A percentile compares a stretch with the other conserved stretches of the same genome.
Conservation (phyloP, 208 protist species). For the Crithidia sp. region DNA sequence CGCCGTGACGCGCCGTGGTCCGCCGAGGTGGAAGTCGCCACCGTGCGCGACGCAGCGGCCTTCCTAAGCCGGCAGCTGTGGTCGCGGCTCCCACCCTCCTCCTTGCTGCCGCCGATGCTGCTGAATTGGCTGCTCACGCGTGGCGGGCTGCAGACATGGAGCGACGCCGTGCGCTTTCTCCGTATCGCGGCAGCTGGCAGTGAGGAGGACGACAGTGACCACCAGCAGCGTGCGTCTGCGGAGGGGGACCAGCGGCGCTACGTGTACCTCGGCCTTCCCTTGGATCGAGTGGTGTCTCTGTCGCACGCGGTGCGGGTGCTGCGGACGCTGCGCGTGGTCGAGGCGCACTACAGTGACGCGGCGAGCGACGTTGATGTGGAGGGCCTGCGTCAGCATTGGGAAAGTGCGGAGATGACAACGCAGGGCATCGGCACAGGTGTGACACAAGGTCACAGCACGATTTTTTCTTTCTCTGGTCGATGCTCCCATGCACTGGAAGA, state of each 20-base stretch:
- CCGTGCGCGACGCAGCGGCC: constrained; percentile 12
- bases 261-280: constrained; percentile 10
- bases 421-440: no score
- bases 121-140: constrained; percentile 31
- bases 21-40: constrained; percentile 1
- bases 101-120: constrained; percentile 30
- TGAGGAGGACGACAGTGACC: not conserved
- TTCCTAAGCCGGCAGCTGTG: constrained; percentile 23
- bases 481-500: no score
- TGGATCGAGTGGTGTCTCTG: constrained; percentile 20
- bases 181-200: not conserved
- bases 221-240: not conserved
- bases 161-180: constrained; percentile 24
- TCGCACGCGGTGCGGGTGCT: constrained; percentile 32
- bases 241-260: not conserved
- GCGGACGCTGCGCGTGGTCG: constrained; percentile 23
- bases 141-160: constrained; percentile 20
- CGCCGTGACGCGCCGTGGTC: not conserved
- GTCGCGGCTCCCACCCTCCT: constrained; percentile 13
- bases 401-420: no score
- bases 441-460: no score
- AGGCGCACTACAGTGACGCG: constrained; percentile 2
- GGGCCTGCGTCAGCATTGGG: no score
- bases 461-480: no score
- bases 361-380: no score